These are phyloP conservation scores for Xerocomellus intermedius DNA, from an alignment of 768 basidiomycete species.

Conservation along the genomic window DNA sequence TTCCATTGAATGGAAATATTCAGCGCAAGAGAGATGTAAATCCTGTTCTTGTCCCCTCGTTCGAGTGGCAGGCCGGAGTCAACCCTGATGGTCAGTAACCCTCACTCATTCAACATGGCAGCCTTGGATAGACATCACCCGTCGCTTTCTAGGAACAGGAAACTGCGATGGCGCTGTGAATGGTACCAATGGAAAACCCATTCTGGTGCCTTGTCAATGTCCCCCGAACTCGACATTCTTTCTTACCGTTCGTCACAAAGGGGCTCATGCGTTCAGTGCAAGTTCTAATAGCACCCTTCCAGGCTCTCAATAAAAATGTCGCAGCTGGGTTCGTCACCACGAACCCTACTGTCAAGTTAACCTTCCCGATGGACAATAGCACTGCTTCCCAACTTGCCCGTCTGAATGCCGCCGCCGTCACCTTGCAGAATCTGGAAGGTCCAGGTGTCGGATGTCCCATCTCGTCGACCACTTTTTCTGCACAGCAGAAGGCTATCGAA, in stretches of 20 bases:
- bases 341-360: conserved; percentile 56
- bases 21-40: conserved; percentile 45
- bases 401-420: conserved; percentile 57
- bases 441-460: conserved; percentile 68
- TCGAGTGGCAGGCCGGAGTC: conserved; percentile 53
- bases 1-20: conserved; percentile 16
- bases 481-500: conserved; percentile 29
- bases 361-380: conserved; percentile 63
- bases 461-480: conserved; percentile 59
- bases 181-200: conserved; percentile 51
- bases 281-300: conserved; percentile 19
- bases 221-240: conserved; percentile 56
- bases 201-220: conserved; percentile 65
- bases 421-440: conserved; percentile 73
- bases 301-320: conserved; percentile 50
- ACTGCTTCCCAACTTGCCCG: conserved; percentile 52
- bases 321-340: conserved; percentile 62
- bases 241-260: conserved; percentile 39
- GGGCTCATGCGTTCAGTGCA: background rate
- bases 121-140: background rate
- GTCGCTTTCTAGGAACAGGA: conserved; percentile 45
- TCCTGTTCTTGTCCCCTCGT: conserved; percentile 55
- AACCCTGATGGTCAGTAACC: conserved; percentile 57
- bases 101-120: background rate
- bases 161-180: conserved; percentile 65